These are phyloP conservation scores for Coriolopsis trogii DNA, from an alignment of 1,284 basidiomycete species.

Conservation along the genomic window DNA sequence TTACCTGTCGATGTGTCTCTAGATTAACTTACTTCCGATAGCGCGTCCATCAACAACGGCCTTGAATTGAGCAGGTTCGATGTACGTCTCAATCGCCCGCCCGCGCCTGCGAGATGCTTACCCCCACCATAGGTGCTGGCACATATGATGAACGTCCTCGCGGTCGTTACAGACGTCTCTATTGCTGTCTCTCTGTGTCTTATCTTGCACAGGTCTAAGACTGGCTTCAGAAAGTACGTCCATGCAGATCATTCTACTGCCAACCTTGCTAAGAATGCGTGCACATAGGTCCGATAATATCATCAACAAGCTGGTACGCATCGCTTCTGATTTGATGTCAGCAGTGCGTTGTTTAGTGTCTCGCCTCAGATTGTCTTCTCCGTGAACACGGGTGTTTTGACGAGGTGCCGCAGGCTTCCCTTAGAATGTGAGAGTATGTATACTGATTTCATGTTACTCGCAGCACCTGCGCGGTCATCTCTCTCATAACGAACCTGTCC, in stretches of 20 bases:
- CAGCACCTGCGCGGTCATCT: constrained; percentile 17
- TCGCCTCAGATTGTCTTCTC: constrained; percentile 41
- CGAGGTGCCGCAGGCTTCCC: not conserved
- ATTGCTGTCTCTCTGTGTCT: constrained; percentile 51
- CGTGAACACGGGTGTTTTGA: constrained; percentile 14
- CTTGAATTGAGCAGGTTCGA: constrained; percentile 40
- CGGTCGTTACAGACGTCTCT: constrained; percentile 49
- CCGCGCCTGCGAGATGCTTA: not conserved
- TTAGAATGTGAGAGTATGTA: no score
- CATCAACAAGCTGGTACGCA: constrained; percentile 52
- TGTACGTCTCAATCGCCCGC: constrained; percentile 34
- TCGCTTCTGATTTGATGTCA: not conserved
- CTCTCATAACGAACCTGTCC: constrained; percentile 17
- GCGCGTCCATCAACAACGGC: no score
- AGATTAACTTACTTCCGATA: no score
- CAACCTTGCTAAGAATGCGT: no score
- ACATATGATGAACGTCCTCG: constrained; percentile 55
- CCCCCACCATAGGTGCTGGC: constrained; percentile 44
- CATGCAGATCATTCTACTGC: no score
- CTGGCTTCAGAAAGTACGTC: no score
- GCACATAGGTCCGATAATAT: constrained; percentile 57
- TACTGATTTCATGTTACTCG: not conserved
- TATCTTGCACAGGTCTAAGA: constrained; percentile 52
- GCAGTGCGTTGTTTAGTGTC: no score
- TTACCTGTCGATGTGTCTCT: no score